phyloP scores from a whole-genome alignment of 495 filamentous ascomycete species.

The Podospora appendiculata region DNA sequence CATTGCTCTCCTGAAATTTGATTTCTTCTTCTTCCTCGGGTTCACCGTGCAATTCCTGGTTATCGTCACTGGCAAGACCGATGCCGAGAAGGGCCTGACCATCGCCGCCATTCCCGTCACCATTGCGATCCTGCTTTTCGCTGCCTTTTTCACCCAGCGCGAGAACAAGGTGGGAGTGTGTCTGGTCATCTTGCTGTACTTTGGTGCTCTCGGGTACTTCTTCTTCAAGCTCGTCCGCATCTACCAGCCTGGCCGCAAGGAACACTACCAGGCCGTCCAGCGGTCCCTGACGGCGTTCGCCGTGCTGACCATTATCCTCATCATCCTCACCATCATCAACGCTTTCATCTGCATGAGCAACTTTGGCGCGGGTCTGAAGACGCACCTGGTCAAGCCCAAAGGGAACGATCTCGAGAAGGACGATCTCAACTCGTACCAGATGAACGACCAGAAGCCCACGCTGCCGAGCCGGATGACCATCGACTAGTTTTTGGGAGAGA shows the following conservation, averaged over 20 bases:
- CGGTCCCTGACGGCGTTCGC: conserved; percentile 86
- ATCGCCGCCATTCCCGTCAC: conserved; percentile 85
- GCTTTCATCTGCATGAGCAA: conserved; percentile 81
- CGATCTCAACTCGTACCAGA: conserved; percentile 61
- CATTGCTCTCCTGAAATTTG: conserved; percentile 95
- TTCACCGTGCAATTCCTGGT: conserved; percentile 98
- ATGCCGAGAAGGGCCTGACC: conserved; percentile 77
- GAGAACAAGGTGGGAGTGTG: conserved; percentile 76
- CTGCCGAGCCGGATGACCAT: conserved; percentile 78
- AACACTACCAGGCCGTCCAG: conserved; percentile 63
- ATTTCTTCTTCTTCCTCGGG: conserved; percentile 99
- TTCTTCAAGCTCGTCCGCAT: conserved; percentile 97
- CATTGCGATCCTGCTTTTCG: conserved; percentile 74
- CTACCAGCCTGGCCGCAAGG: conserved; percentile 53
- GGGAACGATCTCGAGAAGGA: conserved; percentile 61
- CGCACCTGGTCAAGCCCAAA: conserved; percentile 64
- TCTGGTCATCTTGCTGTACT: conserved; percentile 73
- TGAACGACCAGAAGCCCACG: conserved; percentile 51
- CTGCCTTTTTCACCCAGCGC: conserved; percentile 74
- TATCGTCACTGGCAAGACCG: conserved; percentile 62
- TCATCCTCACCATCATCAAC: conserved; percentile 82
- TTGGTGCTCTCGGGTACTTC: conserved; percentile 89
- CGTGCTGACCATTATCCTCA: conserved; percentile 80
- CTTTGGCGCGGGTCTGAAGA: conserved; percentile 86
- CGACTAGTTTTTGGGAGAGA: conserved; percentile 45